These are phyloP conservation scores for Blastobotrys apis DNA, from an alignment of 1,139 yeast species.

Conservation along the genomic window DNA sequence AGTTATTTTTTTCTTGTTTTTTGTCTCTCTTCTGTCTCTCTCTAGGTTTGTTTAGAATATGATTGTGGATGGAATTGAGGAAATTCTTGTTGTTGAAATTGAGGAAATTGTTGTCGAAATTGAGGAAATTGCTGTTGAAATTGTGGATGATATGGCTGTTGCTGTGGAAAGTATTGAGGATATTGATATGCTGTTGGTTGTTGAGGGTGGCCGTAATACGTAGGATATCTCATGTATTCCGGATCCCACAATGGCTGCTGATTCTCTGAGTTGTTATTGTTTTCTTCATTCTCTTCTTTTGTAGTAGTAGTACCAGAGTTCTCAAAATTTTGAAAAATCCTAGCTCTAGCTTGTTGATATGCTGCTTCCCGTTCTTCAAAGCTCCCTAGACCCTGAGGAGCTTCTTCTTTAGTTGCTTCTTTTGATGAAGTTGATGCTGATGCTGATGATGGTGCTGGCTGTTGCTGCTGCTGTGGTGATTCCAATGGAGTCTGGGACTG, in stretches of 20 bases:
- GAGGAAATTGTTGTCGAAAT: neutral
- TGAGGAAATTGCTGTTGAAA: neutral
- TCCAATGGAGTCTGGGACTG: no score
- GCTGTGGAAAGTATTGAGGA: neutral
- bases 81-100: neutral
- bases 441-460: conserved; percentile 1
- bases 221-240: conserved; percentile 14
- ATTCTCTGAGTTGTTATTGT: neutral
- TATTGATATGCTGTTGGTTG: neutral
- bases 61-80: neutral
- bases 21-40: neutral
- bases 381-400: conserved; percentile 14
- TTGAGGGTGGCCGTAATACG: neutral
- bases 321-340: conserved; percentile 39
- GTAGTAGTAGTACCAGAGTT: conserved; percentile 20
- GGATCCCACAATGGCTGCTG: conserved; percentile 13
- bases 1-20: neutral
- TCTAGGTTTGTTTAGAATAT: neutral
- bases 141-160: neutral
- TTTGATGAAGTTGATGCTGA: neutral
- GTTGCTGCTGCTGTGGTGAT: neutral
- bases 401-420: neutral
- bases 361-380: conserved; percentile 40
- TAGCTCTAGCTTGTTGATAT: conserved; percentile 44
- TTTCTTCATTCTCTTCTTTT: no score